Evolutionary conservation across 2,329 filamentous ascomycete species (phyloP), one percentile per base, ranked within the genome.

Genomic region (Phialocephala subalpina): DNA sequence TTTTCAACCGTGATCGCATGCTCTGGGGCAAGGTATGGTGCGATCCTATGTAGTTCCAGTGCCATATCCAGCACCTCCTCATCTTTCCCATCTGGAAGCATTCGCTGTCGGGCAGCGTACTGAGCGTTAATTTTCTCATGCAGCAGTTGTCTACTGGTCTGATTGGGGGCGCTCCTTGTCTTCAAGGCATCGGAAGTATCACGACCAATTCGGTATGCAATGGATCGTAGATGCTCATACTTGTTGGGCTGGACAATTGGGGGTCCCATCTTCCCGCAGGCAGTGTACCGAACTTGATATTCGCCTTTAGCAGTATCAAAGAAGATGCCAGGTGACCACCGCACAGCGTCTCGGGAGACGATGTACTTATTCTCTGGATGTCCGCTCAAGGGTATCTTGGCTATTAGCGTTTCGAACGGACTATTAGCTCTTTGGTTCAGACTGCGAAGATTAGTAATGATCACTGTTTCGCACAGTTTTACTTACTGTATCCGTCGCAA

Each of bases 341-440:
- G 1, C n/a, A 62, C 62, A 33, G 36, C 52, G 0, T 63, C 55
- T 53, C 52, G 49, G 8, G 66, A 67, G 0, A 62, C 29, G 2
- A 73, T 65, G 58, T 72, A 74, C 53, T 70, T 73, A 38, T 73
- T 74, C 42, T 75, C 73, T 22, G 73, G 73, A 52, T 74, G 73
- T 3, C 73, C 72, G 45, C n/a, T 67, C 2, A 68, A 58, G 18
- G 73, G 69, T 29, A 75, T 68, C 42, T 65, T 66, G 12, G 70
- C 68, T 16, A 73, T 16, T 33, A 53, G 14, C 14, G 49, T 53
- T 18, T 53, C 22, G 18, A 27, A n/a, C 22, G 49, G 25, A 9
- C 16, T 25, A 9, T 18, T 3, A 3, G 25, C 18, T 29, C 12
- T 29, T 18, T 22, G 25, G 27, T 53, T 53, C 22, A 53, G 4